Evolutionary conservation across 192 early-diverging fungal genomes (phyloP), one percentile per base, ranked within the genome.

Genomic region (Entomortierella parvispora): DNA sequence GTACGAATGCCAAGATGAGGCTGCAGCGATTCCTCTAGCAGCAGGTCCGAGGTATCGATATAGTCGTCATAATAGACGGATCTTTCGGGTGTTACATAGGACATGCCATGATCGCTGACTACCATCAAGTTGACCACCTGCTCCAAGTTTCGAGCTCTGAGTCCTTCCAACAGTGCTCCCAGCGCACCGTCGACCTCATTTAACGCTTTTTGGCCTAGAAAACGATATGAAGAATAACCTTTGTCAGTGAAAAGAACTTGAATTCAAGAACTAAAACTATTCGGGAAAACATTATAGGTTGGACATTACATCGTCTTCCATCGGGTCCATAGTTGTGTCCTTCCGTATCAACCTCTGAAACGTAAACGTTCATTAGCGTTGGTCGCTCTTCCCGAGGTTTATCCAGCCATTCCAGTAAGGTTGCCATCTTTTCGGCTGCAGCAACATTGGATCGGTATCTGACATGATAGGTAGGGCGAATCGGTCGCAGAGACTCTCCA

Each of bases 81-180:
- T 44, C 86, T 69, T 7, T 79, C 58, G 29, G 45, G 62, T 28
- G 81, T 75, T 0, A 81, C 75, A 40, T 83, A 81, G 0, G 90
- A 80, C 96, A 98, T 98, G 7, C 96, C 96, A 46, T 98, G 96
- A 75, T 98, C 96, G 68, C 93, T 94, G 33, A 90, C 83, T 45
- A 90, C 60, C 56, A 84, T 63, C 1, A 95, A 37, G 68, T 96
- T 91, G 25, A 94, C 90, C 14, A 84, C 65, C 15, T 86, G 34
- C 14, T 85, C 82, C 58, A 94, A 75, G 49, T 89, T 85, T 31
- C 92, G 88, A 5, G 62, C 53, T 4, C 50, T 81, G 0, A 96
- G 62, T n/a, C 85, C 88, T 0, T 70, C 37, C 43, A 89, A 45
- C 32, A 95, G 81, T 40, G 85, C 75, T 4, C 86, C 87, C 9